Evolutionary conservation across 2,329 filamentous ascomycete genomes (phyloP), one percentile per base, ranked within the genome.

Genomic region (Botryotinia narcissicola): DNA sequence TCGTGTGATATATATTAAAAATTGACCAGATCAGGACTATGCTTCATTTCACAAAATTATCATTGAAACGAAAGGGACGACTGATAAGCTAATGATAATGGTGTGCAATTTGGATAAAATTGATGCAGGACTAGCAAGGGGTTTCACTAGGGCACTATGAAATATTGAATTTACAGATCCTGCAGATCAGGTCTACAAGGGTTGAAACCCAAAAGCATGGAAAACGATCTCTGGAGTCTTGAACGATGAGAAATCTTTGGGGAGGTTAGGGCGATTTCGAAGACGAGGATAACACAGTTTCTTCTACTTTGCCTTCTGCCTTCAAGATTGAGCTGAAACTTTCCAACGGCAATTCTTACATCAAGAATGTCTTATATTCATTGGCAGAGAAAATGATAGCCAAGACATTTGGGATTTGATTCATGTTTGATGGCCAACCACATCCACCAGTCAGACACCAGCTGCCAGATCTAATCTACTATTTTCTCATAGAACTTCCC

Each of bases 121-220:
- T 48, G 61, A 72, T 67, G 70, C 48, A 62, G 59, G 61, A 59
- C 60, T 72, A 63, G 44, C 48, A 59, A n/a, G 61, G 61, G 62
- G 68, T 71, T 61, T 72, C 62, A 54, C 64, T 29, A 40, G 22
- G 20, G 22, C 60, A 71, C 32, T 40, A 62, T 59, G 70, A 75
- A 78, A 67, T 78, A 78, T 78, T 76, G 76, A 75, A 73, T 77
- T 70, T 64, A 64, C 44, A 72, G 72, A 77, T 77, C 73, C 75
- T 75, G 75, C 76, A 75, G 76, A 75, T 75, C 74, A 54, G 40
- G 25, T 25, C 40, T 46, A 22, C 48, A 57, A 22, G 64, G 64
- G 46, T 68, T 51, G 32, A 42, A 67, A 67, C 48, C 32, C 46
- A 67, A 67, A 67, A n/a, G 62, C 40, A 54, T 67, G 46, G 46